phyloP scores from a whole-genome alignment of 2,329 filamentous ascomycete species.

The Reticulascus tulasneorum region DNA sequence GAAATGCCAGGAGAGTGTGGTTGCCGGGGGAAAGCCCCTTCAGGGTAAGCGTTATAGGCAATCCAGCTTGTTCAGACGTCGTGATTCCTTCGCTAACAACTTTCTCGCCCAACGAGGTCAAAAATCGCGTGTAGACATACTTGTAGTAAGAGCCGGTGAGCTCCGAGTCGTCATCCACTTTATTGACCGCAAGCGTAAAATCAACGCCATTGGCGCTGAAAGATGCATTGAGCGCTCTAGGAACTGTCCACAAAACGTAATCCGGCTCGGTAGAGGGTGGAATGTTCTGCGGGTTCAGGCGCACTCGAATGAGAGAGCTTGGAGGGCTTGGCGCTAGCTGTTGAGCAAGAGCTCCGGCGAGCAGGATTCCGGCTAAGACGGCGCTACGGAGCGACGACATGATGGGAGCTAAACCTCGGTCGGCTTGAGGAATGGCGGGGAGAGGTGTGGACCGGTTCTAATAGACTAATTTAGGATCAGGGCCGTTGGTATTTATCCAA shows the following conservation, averaged over 20 bases:
- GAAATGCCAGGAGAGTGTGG: conserved; percentile 23
- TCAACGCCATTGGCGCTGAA: conserved; percentile 3
- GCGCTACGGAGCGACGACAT: too few relatives aligned
- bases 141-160: conserved; percentile 22
- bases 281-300: conserved; percentile 13
- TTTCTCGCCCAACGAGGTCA: conserved; percentile 23
- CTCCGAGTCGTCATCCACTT: conserved; percentile 10
- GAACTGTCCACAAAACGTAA: conserved; percentile 13
- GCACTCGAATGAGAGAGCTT: conserved; percentile 10
- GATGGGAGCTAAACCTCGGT: too few relatives aligned
- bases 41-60: conserved; percentile 20
- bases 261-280: conserved; percentile 11
- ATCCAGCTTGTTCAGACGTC: conserved; percentile 17
- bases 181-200: conserved; percentile 6
- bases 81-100: conserved; percentile 23
- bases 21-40: conserved; percentile 21
- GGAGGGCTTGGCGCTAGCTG: conserved; percentile 4
- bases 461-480: too few relatives aligned
- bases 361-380: too few relatives aligned
- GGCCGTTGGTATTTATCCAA: too few relatives aligned
- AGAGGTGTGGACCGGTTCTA: too few relatives aligned
- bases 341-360: too few relatives aligned
- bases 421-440: too few relatives aligned
- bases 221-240: too few relatives aligned
- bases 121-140: conserved; percentile 18